A percentile compares a stretch with the other conserved stretches of the same genome.
These are phyloP conservation scores for Xylariaceae sp. DNA, from an alignment of 2,329 filamentous ascomycete species.

Conservation along the genomic window DNA sequence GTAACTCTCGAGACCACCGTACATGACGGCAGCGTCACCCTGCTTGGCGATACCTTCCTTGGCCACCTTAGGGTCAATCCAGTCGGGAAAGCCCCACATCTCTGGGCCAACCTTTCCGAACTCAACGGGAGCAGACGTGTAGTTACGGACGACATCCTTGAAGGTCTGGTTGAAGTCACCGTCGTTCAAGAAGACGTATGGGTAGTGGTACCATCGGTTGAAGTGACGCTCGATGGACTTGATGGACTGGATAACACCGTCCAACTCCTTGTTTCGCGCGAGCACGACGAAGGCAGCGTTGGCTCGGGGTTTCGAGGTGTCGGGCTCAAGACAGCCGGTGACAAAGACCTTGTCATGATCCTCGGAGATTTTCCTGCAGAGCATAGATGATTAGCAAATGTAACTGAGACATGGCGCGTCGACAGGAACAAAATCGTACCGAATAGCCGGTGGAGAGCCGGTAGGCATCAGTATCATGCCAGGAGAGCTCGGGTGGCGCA, in stretches of 20 bases:
- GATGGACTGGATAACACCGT: constrained; percentile 91
- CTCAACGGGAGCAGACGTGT: constrained; percentile 82
- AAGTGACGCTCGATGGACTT: constrained; percentile 98
- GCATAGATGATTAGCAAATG: constrained; percentile 9
- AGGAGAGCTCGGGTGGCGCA: constrained; percentile 78
- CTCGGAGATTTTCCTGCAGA: constrained; percentile 83
- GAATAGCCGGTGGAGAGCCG: constrained; percentile 80
- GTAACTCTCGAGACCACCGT: constrained; percentile 96
- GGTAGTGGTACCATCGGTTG: constrained; percentile 98
- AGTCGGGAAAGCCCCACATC: constrained; percentile 96
- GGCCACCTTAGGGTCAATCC: constrained; percentile 89
- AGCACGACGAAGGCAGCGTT: constrained; percentile 96
- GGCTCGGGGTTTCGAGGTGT: constrained; percentile 72
- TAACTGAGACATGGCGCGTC: constrained; percentile 12
- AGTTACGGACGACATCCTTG: constrained; percentile 79
- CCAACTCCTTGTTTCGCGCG: constrained; percentile 91
- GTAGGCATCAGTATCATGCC: constrained; percentile 82
- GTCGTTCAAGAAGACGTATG: constrained; percentile 97
- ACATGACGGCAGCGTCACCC: constrained; percentile 97
- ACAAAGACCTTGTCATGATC: constrained; percentile 96
- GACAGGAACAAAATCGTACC: constrained; percentile 52
- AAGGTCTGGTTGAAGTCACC: constrained; percentile 95
- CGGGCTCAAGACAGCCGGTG: constrained; percentile 77
- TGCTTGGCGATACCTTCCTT: constrained; percentile 96
- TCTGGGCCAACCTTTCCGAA: constrained; percentile 87